These are phyloP conservation scores for Arthrinium phaeospermum DNA, from an alignment of 2,329 filamentous ascomycete species.

Conservation along the genomic window DNA sequence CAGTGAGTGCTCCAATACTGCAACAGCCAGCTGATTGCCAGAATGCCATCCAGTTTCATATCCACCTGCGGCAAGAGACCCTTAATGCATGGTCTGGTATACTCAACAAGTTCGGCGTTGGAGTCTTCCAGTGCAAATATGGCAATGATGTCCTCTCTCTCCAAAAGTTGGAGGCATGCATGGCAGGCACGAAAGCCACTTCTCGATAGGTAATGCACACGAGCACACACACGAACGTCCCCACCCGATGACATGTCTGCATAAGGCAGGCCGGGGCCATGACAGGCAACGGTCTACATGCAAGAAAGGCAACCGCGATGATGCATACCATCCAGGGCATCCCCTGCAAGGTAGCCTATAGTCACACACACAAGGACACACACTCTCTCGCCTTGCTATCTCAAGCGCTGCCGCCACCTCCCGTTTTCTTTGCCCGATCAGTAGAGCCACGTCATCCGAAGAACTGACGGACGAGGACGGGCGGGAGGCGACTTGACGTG, in stretches of 20 bases:
- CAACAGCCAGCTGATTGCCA: not conserved
- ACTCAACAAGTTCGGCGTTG: not conserved
- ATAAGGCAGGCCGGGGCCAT: not conserved
- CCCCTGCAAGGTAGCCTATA: not conserved
- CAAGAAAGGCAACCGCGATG: constrained; percentile 2
- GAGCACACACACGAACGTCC: not conserved
- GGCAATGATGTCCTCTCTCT: not conserved
- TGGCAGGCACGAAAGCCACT: not conserved
- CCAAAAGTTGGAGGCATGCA: not conserved
- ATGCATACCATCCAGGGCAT: constrained; percentile 4
- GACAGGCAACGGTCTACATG: not conserved
- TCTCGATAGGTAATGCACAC: not conserved
- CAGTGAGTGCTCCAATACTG: too few relatives aligned
- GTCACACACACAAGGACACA: not conserved
- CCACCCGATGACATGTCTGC: constrained; percentile 11
- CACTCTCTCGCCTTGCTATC: not conserved
- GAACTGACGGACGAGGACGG: not conserved
- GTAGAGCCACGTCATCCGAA: constrained; percentile 16
- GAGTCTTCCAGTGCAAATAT: not conserved
- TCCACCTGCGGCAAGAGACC: too few relatives aligned
- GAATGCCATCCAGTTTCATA: not conserved
- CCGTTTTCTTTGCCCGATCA: not conserved
- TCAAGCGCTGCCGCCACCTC: constrained; percentile 10
- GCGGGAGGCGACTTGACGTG: constrained; percentile 11
- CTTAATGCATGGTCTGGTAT: too few relatives aligned